Evolutionary conservation across 1,139 yeast genomes (phyloP).

Genomic region (Candida glucosophila): DNA sequence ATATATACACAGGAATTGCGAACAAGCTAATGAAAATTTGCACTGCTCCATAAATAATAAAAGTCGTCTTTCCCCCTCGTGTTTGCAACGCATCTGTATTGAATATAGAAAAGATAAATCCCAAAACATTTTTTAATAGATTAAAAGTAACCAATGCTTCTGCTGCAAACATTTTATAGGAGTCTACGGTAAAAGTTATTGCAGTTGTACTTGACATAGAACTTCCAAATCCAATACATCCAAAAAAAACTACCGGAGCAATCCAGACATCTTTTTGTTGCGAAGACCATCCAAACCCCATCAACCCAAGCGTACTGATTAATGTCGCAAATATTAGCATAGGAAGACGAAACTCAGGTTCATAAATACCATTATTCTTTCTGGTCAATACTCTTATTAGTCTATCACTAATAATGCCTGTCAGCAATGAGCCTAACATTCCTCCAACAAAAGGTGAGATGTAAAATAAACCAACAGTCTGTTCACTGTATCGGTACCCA

Average conservation of each 20-base stretch:
- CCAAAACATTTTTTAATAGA: conserved; percentile 45
- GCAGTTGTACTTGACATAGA: conserved; percentile 55
- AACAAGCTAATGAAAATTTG: conserved; percentile 41
- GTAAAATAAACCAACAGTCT: conserved; percentile 49
- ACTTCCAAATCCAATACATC: conserved; percentile 50
- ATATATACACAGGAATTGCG: conserved; percentile 47
- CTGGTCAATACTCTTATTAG: conserved; percentile 28
- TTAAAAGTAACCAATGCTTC: conserved; percentile 53
- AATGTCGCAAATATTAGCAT: conserved; percentile 47
- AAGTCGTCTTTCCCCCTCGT: conserved; percentile 39
- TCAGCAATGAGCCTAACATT: conserved; percentile 44
- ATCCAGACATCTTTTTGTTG: too few species aligned
- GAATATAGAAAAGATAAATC: conserved; percentile 50
- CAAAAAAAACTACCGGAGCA: conserved; percentile 49
- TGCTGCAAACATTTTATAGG: conserved; percentile 50
- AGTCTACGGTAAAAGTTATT: conserved; percentile 53
- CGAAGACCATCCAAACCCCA: conserved; percentile 60
- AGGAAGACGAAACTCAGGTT: conserved; percentile 52
- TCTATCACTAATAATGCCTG: conserved; percentile 44
- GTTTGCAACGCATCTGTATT: conserved; percentile 37
- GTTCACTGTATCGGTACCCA: conserved; percentile 40
- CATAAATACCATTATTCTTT: conserved; percentile 45
- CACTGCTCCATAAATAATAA: conserved; percentile 45
- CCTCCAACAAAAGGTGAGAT: conserved; percentile 55
- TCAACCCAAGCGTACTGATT: conserved; percentile 39